Conservation (phyloP, 2,329 filamentous ascomycete genomes). For the Ceratocystis albifundus region DNA sequence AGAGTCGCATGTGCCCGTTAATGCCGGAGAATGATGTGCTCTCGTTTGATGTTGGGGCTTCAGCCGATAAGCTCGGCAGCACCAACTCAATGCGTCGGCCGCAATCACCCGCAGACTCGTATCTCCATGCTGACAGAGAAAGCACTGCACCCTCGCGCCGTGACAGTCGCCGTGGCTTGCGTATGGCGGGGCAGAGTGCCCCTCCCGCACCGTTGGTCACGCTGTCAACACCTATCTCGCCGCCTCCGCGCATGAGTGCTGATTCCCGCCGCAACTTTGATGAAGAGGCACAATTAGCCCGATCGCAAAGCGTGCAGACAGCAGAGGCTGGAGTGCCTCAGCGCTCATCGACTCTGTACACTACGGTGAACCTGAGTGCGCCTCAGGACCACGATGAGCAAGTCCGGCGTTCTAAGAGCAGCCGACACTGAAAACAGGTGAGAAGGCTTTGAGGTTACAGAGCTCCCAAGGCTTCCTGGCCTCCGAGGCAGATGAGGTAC, state of each 20-base stretch:
- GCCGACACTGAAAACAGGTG: slow-evolving; percentile 10
- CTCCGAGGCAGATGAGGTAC: not conserved
- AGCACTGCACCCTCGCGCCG: slow-evolving; percentile 28
- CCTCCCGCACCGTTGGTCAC: slow-evolving; percentile 29
- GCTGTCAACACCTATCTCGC: slow-evolving; percentile 23
- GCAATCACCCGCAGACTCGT: slow-evolving; percentile 15
- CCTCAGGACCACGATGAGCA: slow-evolving; percentile 14
- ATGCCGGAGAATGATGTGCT: slow-evolving; percentile 25
- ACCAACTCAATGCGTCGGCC: not conserved
- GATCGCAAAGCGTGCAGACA: slow-evolving; percentile 17
- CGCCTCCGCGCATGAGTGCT: slow-evolving; percentile 25
- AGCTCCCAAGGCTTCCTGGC: too few species aligned
- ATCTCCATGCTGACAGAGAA: slow-evolving; percentile 17
- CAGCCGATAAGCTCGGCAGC: slow-evolving; percentile 10
- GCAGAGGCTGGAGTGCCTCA: slow-evolving; percentile 1
- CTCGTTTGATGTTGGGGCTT: slow-evolving; percentile 9
- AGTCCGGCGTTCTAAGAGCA: slow-evolving; percentile 21
- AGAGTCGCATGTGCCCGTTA: slow-evolving; percentile 51
- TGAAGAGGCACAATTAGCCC: slow-evolving; percentile 32
- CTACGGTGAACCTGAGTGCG: slow-evolving; percentile 12
- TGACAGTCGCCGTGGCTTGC: slow-evolving; percentile 39
- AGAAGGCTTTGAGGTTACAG: not conserved
- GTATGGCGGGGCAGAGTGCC: slow-evolving; percentile 37
- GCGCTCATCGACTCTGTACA: slow-evolving; percentile 2
- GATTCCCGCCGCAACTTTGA: slow-evolving; percentile 33